Evolutionary conservation across 768 basidiomycete genomes (phyloP).

Genomic region (Nidularia sp.): DNA sequence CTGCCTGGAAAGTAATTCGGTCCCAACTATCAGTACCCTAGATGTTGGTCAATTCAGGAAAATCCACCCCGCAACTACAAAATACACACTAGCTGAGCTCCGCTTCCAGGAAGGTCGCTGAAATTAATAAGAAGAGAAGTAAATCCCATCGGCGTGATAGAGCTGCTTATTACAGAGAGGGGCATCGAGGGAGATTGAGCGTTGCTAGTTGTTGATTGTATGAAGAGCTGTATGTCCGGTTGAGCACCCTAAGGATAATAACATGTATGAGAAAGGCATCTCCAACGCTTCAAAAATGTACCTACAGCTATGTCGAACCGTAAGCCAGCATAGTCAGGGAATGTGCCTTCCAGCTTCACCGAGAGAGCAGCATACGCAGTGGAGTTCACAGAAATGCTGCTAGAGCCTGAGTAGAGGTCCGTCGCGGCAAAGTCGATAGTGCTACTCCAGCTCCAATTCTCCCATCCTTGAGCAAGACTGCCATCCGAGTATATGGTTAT

Average conservation of each 20-base stretch:
- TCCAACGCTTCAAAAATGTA: neutral
- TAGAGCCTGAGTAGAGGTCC: slow-evolving; percentile 34
- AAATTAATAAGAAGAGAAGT: slow-evolving; percentile 46
- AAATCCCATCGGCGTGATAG: slow-evolving; percentile 30
- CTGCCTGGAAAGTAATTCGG: slow-evolving; percentile 44
- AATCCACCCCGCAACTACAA: neutral
- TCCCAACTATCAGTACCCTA: slow-evolving; percentile 43
- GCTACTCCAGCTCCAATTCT: slow-evolving; percentile 50
- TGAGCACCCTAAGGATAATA: slow-evolving; percentile 30
- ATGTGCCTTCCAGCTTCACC: slow-evolving; percentile 36
- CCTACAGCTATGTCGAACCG: slow-evolving; percentile 45
- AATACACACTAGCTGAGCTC: slow-evolving; percentile 27
- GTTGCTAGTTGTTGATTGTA: slow-evolving; percentile 34
- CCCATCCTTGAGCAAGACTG: slow-evolving; percentile 38
- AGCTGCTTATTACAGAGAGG: slow-evolving; percentile 35
- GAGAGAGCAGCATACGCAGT: slow-evolving; percentile 40
- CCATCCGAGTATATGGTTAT: slow-evolving; percentile 36
- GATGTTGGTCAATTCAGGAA: neutral
- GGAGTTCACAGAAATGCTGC: slow-evolving; percentile 40
- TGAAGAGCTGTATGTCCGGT: slow-evolving; percentile 37
- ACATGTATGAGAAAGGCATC: neutral
- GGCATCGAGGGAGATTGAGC: slow-evolving; percentile 32
- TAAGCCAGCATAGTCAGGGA: slow-evolving; percentile 41
- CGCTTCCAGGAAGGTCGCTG: slow-evolving; percentile 37
- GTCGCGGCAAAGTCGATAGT: slow-evolving; percentile 39